Evolutionary conservation across 1,284 basidiomycete genomes (phyloP).

Genomic region (Cerrena zonata): DNA sequence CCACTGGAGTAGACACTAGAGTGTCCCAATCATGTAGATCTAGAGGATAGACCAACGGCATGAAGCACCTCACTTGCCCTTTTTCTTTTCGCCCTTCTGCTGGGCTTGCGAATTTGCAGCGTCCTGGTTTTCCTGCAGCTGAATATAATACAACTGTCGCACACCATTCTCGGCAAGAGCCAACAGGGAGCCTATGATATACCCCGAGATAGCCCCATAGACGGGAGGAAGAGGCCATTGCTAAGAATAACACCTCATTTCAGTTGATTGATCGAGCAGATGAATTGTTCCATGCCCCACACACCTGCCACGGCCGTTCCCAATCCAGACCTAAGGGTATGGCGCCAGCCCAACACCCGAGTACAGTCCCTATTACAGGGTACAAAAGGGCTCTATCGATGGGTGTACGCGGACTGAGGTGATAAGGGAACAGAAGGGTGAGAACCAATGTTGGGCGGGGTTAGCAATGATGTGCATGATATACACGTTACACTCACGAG

Average conservation of each 20-base stretch:
- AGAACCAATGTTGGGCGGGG: constrained; percentile 1
- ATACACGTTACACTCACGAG: constrained; percentile 47
- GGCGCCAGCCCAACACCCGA: constrained; percentile 76
- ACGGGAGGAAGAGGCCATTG: constrained; percentile 77
- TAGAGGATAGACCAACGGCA: background rate
- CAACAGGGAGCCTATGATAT: constrained; percentile 55
- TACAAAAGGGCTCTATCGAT: constrained; percentile 77
- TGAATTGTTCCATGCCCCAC: constrained; percentile 18
- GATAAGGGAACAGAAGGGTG: constrained; percentile 1
- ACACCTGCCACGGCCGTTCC: constrained; percentile 92
- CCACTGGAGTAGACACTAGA: background rate
- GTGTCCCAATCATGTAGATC: background rate
- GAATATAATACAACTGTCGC: constrained; percentile 27
- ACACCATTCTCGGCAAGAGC: constrained; percentile 49
- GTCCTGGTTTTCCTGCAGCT: background rate
- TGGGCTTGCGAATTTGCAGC: background rate
- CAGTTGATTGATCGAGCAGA: no score
- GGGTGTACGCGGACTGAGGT: constrained; percentile 51
- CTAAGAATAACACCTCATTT: constrained; percentile 33
- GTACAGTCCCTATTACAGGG: constrained; percentile 64
- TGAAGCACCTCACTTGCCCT: background rate
- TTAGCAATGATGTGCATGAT: background rate
- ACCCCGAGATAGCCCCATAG: constrained; percentile 64
- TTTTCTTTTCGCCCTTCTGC: background rate
- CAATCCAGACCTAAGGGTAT: constrained; percentile 87